Percentiles rank a stretch among this genome's conserved stretches.
Conservation (phyloP, 768 basidiomycete genomes). For the Mycena olivaceomarginata region DNA sequence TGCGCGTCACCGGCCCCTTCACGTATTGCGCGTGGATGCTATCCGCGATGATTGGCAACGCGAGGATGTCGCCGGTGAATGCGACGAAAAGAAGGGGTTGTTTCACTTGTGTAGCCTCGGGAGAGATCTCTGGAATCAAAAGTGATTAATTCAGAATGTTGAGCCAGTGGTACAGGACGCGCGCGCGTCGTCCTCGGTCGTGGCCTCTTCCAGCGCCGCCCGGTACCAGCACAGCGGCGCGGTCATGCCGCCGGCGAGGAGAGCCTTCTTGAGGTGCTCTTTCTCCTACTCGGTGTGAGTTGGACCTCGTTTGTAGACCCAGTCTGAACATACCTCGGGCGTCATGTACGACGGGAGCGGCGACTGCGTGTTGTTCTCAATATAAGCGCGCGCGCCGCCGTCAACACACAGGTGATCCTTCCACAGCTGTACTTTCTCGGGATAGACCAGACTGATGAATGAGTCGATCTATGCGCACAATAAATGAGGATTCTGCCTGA, state of each 20-base stretch:
- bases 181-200: not conserved
- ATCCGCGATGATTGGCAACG: slow-evolving; percentile 1
- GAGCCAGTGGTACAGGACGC: not conserved
- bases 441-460: no score
- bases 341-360: slow-evolving; percentile 1
- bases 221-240: slow-evolving; percentile 60
- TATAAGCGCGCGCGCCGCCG: not conserved
- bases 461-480: not conserved
- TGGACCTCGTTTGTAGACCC: not conserved
- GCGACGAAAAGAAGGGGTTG: not conserved
- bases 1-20: slow-evolving; percentile 20
- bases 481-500: slow-evolving; percentile 48
- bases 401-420: no score
- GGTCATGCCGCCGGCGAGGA: slow-evolving; percentile 52
- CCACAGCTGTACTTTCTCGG: no score
- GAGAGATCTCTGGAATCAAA: not conserved
- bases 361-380: not conserved
- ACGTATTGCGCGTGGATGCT: not conserved
- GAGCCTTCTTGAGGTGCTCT: slow-evolving; percentile 40
- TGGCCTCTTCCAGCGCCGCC: slow-evolving; percentile 48
- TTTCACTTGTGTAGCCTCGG: not conserved
- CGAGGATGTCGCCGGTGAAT: not conserved
- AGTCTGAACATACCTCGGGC: not conserved
- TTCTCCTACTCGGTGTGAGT: slow-evolving; percentile 48
- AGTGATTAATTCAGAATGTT: not conserved